Percentiles rank a stretch among this genome's conserved stretches.
phyloP scores from a whole-genome alignment of 345 rosid genomes.

The Rhodamnia rubescens region DNA sequence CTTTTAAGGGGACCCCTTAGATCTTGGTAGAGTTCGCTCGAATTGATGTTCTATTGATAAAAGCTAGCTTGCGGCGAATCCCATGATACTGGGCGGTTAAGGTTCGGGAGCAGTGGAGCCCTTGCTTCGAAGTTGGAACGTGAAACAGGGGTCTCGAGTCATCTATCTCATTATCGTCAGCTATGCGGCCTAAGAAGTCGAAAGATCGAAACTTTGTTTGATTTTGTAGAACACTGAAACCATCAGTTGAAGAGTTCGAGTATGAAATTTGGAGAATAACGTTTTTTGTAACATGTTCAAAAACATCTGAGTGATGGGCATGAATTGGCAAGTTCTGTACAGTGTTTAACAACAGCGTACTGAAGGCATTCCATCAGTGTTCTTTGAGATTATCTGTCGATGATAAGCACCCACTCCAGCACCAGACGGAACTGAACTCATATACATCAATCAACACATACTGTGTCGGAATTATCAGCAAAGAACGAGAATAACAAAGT shows the following conservation, averaged over 20 bases:
- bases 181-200: not conserved
- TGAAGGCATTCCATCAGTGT: not conserved
- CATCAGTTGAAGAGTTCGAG: too few relatives aligned
- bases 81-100: not conserved
- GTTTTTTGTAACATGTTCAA: too few relatives aligned
- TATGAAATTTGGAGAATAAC: not conserved
- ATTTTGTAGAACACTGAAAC: not conserved
- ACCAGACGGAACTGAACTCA: not conserved
- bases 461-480: not conserved
- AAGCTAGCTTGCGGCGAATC: not conserved
- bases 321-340: not conserved
- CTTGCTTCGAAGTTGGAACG: not conserved
- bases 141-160: not conserved
- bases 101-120: not conserved
- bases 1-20: not conserved
- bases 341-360: not conserved
- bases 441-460: not conserved
- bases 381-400: not conserved
- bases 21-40: not conserved
- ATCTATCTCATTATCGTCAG: not conserved
- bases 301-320: not conserved
- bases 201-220: not conserved
- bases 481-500: not conserved
- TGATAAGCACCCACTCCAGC: not conserved
- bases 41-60: not conserved